Percentiles rank a stretch among this genome's conserved stretches.
Evolutionary conservation across 2,329 filamentous ascomycete species (phyloP).

Genomic region (Aspergillus cejpii): DNA sequence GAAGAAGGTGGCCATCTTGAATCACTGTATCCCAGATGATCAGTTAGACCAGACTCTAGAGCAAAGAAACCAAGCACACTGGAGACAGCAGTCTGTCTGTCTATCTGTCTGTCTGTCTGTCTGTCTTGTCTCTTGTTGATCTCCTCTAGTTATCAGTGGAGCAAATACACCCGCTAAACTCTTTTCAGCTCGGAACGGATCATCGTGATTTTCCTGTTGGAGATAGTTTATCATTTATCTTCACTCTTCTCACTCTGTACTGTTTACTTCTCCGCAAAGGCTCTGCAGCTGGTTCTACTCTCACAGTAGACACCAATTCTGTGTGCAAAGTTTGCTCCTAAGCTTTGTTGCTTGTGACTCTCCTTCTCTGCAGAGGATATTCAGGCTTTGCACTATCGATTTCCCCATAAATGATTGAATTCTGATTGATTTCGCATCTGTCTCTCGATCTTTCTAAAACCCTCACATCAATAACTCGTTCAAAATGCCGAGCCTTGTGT

Average conservation of each 20-base stretch:
- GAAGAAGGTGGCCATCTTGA: conserved; percentile 44
- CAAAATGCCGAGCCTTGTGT: conserved; percentile 25
- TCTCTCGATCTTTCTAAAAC: background rate
- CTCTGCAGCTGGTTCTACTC: background rate
- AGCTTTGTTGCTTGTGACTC: background rate
- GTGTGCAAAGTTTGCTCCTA: background rate
- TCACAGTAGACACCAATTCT: background rate
- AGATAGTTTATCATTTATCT: background rate
- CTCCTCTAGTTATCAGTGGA: conserved; percentile 15
- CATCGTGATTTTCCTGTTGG: conserved; percentile 13
- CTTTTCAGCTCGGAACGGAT: conserved; percentile 20
- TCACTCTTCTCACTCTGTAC: background rate
- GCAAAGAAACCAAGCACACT: conserved; percentile 1
- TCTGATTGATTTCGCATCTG: too few species aligned
- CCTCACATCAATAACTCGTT: background rate
- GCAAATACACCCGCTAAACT: conserved; percentile 18
- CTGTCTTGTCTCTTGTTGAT: conserved; percentile 1
- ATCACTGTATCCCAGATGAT: conserved; percentile 9
- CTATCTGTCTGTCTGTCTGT: too few species aligned
- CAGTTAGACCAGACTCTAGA: conserved; percentile 1
- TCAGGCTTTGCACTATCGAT: background rate
- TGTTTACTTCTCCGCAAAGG: background rate
- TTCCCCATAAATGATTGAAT: too few species aligned
- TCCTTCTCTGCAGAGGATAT: background rate
- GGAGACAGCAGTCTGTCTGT: background rate